phyloP scores from a whole-genome alignment of 73 alveolate species.

The Paramecium octaurelia region DNA sequence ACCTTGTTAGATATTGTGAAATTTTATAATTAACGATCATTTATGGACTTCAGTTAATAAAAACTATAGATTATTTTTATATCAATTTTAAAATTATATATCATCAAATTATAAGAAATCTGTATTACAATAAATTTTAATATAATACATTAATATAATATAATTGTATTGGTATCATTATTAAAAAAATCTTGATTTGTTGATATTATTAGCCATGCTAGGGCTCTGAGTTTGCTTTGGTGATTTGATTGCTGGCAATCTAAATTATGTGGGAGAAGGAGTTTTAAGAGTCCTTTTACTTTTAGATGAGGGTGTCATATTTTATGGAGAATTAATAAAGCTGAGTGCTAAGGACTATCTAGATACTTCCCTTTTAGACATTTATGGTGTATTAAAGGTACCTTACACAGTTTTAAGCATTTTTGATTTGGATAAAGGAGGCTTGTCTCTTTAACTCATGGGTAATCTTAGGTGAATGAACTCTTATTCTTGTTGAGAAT shows the following conservation, averaged over 20 bases:
- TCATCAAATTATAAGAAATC: neutral
- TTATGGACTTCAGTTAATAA: no score
- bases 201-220: neutral
- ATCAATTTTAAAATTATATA: no score
- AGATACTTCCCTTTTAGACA: neutral
- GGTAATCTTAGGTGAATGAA: neutral
- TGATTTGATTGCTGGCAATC: neutral
- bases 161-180: neutral
- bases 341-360: neutral
- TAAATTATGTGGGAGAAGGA: neutral
- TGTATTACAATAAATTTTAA: no score
- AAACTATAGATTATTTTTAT: no score
- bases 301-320: neutral
- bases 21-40: no score
- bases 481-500: neutral
- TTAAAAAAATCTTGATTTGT: neutral
- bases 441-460: neutral
- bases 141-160: neutral
- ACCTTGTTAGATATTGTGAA: no score
- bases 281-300: slow-evolving; percentile 1
- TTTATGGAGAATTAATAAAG: neutral
- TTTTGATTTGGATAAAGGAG: neutral
- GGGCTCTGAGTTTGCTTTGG: neutral
- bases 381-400: neutral
- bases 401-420: neutral